Evolutionary conservation across 257 asterid genomes (phyloP).

Genomic region (Jacaranda mimosifolia): DNA sequence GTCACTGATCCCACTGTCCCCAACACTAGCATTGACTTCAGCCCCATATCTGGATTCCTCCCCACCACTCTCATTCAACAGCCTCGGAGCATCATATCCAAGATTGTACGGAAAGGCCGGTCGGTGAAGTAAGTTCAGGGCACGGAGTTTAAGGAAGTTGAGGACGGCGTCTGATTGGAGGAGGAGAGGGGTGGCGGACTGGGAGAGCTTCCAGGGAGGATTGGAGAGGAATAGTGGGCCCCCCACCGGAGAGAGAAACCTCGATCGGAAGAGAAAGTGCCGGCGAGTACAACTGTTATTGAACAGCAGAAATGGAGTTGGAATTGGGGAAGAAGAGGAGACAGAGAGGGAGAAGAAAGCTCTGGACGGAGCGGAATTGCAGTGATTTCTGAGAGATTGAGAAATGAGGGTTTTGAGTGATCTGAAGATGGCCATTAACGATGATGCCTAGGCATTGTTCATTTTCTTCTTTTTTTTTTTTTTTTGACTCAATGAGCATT

Average conservation of each 20-base stretch:
- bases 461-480: no score
- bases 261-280: conserved; percentile 61
- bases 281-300: conserved; percentile 41
- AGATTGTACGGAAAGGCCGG: conserved; percentile 45
- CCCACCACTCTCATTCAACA: conserved; percentile 24
- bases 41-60: conserved; percentile 34
- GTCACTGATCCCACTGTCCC: conserved; percentile 45
- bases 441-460: conserved; percentile 42
- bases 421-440: conserved; percentile 79
- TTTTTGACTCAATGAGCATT: no score
- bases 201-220: conserved; percentile 92
- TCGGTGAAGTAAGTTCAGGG: conserved; percentile 48
- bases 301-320: conserved; percentile 41
- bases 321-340: conserved; percentile 44
- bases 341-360: conserved; percentile 53
- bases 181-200: conserved; percentile 85
- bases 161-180: conserved; percentile 73
- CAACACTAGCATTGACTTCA: conserved; percentile 37
- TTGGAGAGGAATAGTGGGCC: conserved; percentile 80
- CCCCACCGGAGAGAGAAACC: conserved; percentile 54
- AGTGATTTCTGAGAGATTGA: conserved; percentile 44
- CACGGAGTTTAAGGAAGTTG: conserved; percentile 53
- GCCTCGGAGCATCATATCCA: conserved; percentile 41
- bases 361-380: conserved; percentile 40
- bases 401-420: conserved; percentile 70